These are phyloP conservation scores for Epicoccum nigrum DNA, from an alignment of 2,329 filamentous ascomycete species.

Conservation along the genomic window DNA sequence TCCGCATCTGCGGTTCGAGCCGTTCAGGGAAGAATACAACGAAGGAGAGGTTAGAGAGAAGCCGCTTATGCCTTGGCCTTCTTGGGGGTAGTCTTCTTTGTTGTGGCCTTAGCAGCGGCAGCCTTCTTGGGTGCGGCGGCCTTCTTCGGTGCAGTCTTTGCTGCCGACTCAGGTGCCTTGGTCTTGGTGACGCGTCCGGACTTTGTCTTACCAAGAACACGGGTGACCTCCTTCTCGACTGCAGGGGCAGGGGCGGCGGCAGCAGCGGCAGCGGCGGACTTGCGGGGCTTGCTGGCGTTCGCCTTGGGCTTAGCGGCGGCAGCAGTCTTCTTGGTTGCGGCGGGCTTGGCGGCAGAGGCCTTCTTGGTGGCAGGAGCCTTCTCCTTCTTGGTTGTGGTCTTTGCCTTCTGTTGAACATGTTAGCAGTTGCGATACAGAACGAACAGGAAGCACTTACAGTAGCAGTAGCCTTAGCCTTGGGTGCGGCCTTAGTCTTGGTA, in stretches of 20 bases:
- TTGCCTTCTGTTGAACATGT: conserved; percentile 32
- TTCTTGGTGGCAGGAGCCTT: conserved; percentile 53
- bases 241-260: conserved; percentile 58
- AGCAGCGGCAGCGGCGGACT: conserved; percentile 48
- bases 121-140: conserved; percentile 49
- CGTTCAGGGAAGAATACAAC: conserved; percentile 36
- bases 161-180: conserved; percentile 52
- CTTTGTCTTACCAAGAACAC: conserved; percentile 80
- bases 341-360: conserved; percentile 28
- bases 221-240: conserved; percentile 69
- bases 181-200: conserved; percentile 82
- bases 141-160: conserved; percentile 39
- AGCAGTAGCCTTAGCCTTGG: conserved; percentile 33
- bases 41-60: conserved; percentile 21
- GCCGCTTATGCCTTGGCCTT: conserved; percentile 50
- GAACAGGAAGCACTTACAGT: conserved; percentile 25
- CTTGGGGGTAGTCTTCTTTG: conserved; percentile 57
- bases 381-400: conserved; percentile 51
- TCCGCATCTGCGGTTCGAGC: conserved; percentile 17
- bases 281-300: conserved; percentile 46
- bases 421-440: conserved; percentile 12
- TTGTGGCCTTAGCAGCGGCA: conserved; percentile 50
- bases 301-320: conserved; percentile 38
- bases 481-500: conserved; percentile 26
- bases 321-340: conserved; percentile 48